Base-by-base conservation (phyloP, 208 protist genomes). In the Trypanosoma brucei region DNA sequence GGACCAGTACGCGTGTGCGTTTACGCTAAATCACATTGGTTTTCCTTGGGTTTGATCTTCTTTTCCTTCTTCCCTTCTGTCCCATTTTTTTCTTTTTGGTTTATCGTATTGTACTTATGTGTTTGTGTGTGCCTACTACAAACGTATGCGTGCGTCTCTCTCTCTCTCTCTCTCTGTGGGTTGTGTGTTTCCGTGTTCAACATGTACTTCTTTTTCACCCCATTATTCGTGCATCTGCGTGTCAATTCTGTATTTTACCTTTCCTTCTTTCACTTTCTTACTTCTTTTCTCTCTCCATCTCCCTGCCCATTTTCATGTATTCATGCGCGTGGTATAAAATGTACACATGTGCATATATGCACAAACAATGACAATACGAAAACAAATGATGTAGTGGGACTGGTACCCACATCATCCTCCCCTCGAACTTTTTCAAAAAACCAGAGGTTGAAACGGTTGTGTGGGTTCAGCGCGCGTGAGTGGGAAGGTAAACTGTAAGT, bases 261-360 rank as follows among this genome's bases (percentile, higher is more conserved):
- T 22, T 0, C 42, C 42, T 46, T 46, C 42, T 35, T 60, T 39
- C 22, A 42, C 67, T 65, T 55, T 49, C 33, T 61, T 54, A 55
- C 42, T 3, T 48, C 65, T 37, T 72, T 68, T 52, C 45, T 66
- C 40, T 55, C 42, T 58, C 8, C 56, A 30, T 37, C n/a, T 11
- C 42, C 42, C 11, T 6, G 11, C 42, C 6, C 11, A 46, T 11
- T 14, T 11, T 6, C 42, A 46, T 39, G 40, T 14, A 39, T 34
- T 14, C n/a, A 56, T 14, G 50, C 35, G 42, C 34, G 31, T 61
- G 22, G 22, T 22, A 22, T 22, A 22, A 22, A 22, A 22, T 22
- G 22, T 22, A 22, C 22, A 22, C 22, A 22, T 22, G 22, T 22
- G 22, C 22, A 22, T 22, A 22, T 22, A 22, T 22, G 22, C 22